phyloP scores from a whole-genome alignment of 179 eudicot genomes.

The Carnegiea gigantea region DNA sequence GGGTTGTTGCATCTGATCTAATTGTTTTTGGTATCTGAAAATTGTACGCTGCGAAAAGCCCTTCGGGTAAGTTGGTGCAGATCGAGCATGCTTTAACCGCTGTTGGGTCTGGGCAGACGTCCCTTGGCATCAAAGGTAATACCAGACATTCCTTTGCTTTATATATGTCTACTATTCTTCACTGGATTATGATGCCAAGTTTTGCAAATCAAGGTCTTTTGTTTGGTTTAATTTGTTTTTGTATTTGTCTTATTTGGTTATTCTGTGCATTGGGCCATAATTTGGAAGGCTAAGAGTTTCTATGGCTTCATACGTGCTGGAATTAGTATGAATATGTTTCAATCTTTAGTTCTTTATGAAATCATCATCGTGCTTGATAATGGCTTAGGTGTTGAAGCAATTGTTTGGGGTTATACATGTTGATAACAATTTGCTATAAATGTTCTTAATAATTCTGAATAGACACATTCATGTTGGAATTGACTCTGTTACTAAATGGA shows the following conservation, averaged over 20 bases:
- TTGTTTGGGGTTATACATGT: constrained; percentile 5
- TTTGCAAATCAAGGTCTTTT: background rate
- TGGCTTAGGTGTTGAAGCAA: background rate
- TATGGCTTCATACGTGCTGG: background rate
- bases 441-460: too few relatives aligned
- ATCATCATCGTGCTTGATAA: background rate
- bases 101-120: constrained; percentile 96
- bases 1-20: background rate
- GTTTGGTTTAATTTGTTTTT: background rate
- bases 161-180: background rate
- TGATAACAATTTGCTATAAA: too few relatives aligned
- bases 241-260: background rate
- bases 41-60: constrained; percentile 28
- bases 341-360: background rate
- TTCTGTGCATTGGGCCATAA: background rate
- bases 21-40: background rate
- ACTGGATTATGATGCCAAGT: background rate
- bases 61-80: constrained; percentile 94
- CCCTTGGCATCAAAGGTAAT: constrained; percentile 90
- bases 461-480: background rate
- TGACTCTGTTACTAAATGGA: background rate
- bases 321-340: background rate
- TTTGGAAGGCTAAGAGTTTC: too few relatives aligned
- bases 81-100: constrained; percentile 94
- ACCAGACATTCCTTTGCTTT: background rate